Conservation (phyloP, 805 yeast genomes). For the Kodamaea kaohsiungensis region DNA sequence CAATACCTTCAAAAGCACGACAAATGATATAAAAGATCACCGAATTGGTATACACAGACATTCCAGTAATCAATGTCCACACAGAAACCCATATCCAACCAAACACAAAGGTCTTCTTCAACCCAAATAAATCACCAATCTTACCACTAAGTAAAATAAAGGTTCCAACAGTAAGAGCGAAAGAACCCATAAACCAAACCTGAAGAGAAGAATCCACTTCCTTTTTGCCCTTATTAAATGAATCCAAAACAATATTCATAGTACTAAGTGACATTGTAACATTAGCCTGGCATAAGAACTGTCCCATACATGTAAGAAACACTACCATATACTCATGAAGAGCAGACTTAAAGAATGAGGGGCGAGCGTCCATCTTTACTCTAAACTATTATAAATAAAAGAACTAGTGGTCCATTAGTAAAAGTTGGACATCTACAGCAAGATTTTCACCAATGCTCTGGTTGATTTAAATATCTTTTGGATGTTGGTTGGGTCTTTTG, state of each 20-base stretch:
- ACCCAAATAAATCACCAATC: conserved; percentile 71
- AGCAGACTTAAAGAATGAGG: conserved; percentile 18
- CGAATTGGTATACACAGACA: conserved; percentile 51
- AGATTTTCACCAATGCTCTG: not conserved
- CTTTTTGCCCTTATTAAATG: conserved; percentile 19
- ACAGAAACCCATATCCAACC: conserved; percentile 59
- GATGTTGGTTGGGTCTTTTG: not conserved
- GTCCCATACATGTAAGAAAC: conserved; percentile 29
- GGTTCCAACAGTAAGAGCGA: conserved; percentile 71
- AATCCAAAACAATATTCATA: conserved; percentile 35
- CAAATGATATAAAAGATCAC: conserved; percentile 45
- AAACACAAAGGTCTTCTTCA: conserved; percentile 50
- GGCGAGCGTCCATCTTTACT: conserved; percentile 12
- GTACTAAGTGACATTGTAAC: conserved; percentile 39
- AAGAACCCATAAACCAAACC: conserved; percentile 70
- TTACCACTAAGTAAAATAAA: conserved; percentile 69
- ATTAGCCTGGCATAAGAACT: conserved; percentile 38
- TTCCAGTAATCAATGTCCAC: conserved; percentile 63
- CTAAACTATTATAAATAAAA: not conserved
- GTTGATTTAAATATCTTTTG: not conserved
- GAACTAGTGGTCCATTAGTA: not conserved
- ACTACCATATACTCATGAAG: conserved; percentile 28
- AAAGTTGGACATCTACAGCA: not conserved
- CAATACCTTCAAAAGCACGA: conserved; percentile 65
- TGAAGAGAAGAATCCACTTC: conserved; percentile 7